A percentile compares a stretch with the other conserved stretches of the same genome.
Conservation (phyloP, 2,329 filamentous ascomycete genomes). For the Aspergillus puulaauensis region DNA sequence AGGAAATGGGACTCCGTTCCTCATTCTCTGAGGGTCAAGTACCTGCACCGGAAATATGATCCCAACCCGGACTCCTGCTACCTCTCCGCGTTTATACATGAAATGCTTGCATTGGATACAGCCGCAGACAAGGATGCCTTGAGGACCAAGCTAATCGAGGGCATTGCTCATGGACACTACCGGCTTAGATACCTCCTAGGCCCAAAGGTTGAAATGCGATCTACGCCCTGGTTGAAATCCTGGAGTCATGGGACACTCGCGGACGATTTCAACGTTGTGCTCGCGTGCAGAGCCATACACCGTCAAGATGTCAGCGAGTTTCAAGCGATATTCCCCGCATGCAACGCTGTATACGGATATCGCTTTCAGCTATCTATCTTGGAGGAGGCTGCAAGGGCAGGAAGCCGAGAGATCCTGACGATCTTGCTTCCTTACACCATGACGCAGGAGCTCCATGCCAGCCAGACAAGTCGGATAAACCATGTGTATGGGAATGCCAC, state of each 20-base stretch:
- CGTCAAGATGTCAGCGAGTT: not conserved
- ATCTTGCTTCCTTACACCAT: not conserved
- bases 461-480: no score
- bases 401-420: not conserved
- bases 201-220: not conserved
- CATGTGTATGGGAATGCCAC: no score
- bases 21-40: not conserved
- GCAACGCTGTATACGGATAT: not conserved
- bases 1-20: not conserved
- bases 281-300: not conserved
- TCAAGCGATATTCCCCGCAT: not conserved
- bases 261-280: not conserved
- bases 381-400: not conserved
- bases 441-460: not conserved
- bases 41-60: not conserved
- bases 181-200: not conserved
- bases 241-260: not conserved
- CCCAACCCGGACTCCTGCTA: not conserved
- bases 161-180: not conserved
- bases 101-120: not conserved
- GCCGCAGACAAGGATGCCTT: not conserved
- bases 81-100: not conserved
- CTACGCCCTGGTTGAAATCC: not conserved
- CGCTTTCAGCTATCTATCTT: not conserved
- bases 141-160: not conserved